Conservation (phyloP, 2,329 filamentous ascomycete genomes). For the Onygena corvina region DNA sequence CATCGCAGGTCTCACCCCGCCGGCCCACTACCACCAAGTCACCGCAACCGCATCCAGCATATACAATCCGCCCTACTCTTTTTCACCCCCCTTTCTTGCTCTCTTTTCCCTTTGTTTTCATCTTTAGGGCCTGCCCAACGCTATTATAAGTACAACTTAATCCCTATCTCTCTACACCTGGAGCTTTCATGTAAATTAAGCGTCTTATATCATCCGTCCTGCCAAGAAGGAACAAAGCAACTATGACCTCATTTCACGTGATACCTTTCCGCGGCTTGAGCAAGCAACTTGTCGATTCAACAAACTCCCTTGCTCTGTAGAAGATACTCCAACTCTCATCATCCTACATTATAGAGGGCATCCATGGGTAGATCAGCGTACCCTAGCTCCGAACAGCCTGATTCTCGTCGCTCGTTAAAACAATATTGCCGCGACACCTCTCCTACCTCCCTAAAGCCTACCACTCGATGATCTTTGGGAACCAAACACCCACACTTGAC, state of each 20-base stretch:
- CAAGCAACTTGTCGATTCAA: too few relatives aligned
- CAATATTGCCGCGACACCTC: too few relatives aligned
- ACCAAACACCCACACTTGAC: too few relatives aligned
- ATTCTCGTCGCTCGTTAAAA: too few relatives aligned
- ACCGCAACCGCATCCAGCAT: background rate
- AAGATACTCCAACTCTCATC: too few relatives aligned
- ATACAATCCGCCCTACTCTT: background rate
- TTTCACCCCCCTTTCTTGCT: background rate
- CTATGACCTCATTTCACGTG: constrained; percentile 7
- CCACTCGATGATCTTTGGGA: too few relatives aligned
- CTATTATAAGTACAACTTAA: constrained; percentile 1
- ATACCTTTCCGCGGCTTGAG: background rate
- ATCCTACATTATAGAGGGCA: too few relatives aligned
- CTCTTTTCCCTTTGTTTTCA: background rate
- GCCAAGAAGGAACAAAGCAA: too few relatives aligned
- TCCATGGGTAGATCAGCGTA: too few relatives aligned
- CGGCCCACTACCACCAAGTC: background rate
- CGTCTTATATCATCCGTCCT: background rate
- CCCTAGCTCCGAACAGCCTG: too few relatives aligned
- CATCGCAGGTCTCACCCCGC: background rate
- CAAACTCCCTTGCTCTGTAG: too few relatives aligned
- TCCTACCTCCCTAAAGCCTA: too few relatives aligned
- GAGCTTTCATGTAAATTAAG: constrained; percentile 5
- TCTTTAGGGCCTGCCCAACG: constrained; percentile 7
- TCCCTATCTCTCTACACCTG: background rate